Conservation (phyloP, 306 rosid genomes). For the Psophocarpus tetragonolobus region DNA sequence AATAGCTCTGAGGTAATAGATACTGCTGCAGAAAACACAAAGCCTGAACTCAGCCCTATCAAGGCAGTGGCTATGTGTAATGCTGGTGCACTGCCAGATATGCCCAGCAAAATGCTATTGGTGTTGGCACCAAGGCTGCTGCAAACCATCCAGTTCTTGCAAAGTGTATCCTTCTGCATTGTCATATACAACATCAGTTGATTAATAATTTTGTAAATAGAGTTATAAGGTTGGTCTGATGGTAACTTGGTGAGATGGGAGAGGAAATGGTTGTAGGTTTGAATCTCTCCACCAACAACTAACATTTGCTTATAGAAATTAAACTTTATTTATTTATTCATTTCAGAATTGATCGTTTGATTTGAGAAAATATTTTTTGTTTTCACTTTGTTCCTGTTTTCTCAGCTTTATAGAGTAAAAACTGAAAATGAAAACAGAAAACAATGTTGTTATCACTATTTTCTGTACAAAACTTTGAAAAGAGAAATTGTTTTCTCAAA, state of each 20-base stretch:
- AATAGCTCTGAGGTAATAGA: constrained; percentile 54
- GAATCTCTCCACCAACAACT: no score
- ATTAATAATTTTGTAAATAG: neutral
- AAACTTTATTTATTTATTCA: no score
- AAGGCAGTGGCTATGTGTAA: constrained; percentile 41
- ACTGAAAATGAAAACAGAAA: no score
- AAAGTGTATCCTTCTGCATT: constrained; percentile 47
- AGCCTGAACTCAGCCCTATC: constrained; percentile 56
- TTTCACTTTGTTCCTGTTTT: no score
- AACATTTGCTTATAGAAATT: neutral
- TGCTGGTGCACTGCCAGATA: constrained; percentile 38
- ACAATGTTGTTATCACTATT: neutral
- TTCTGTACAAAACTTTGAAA: neutral
- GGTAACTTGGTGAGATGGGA: no score
- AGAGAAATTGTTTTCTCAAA: neutral
- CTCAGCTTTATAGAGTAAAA: neutral
- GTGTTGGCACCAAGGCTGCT: constrained; percentile 49
- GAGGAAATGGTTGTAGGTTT: no score
- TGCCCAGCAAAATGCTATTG: constrained; percentile 43
- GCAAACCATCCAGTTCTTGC: constrained; percentile 65
- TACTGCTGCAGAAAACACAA: constrained; percentile 49
- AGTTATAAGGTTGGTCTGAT: no score
- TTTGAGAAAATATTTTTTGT: no score
- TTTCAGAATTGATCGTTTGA: no score
- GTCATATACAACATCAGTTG: neutral